Evolutionary conservation across 1,284 basidiomycete species (phyloP).

Genomic region (Ceratobasidium sp.): DNA sequence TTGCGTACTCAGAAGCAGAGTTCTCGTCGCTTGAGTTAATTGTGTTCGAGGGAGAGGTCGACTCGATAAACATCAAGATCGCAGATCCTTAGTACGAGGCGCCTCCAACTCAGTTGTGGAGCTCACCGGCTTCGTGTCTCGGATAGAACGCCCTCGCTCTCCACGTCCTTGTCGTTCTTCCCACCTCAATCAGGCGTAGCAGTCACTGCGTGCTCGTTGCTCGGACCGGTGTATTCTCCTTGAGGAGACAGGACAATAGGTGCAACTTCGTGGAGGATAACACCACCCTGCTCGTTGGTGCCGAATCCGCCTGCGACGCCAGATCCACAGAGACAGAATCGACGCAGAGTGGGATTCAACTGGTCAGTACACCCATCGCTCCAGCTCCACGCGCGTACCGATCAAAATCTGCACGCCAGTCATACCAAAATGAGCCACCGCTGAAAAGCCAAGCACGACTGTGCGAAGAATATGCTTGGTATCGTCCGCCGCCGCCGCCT

Average conservation of each 20-base stretch:
- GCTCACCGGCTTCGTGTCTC: slow-evolving; percentile 40
- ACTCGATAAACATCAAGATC: too few species aligned
- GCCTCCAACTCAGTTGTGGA: slow-evolving; percentile 47
- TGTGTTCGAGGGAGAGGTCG: too few species aligned
- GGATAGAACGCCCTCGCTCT: slow-evolving; percentile 44
- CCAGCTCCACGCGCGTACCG: slow-evolving; percentile 87
- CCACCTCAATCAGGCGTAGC: slow-evolving; percentile 23
- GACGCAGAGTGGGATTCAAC: slow-evolving; percentile 93
- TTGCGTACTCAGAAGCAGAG: too few species aligned
- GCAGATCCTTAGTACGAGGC: too few species aligned
- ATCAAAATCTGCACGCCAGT: slow-evolving; percentile 93
- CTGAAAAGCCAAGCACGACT: slow-evolving; percentile 91
- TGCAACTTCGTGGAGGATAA: slow-evolving; percentile 71
- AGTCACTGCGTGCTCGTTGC: slow-evolving; percentile 47
- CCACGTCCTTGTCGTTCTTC: slow-evolving; percentile 55
- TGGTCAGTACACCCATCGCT: slow-evolving; percentile 83
- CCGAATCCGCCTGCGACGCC: slow-evolving; percentile 91
- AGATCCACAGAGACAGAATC: slow-evolving; percentile 93
- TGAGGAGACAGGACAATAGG: slow-evolving; percentile 70
- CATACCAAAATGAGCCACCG: slow-evolving; percentile 84
- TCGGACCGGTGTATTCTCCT: slow-evolving; percentile 41
- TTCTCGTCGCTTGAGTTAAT: too few species aligned
- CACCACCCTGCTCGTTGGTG: slow-evolving; percentile 59
- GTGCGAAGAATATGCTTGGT: slow-evolving; percentile 79
- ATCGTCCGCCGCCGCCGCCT: slow-evolving; percentile 64